Base-by-base conservation (phyloP, 2,329 filamentous ascomycete genomes). In the Blastomyces parvus region DNA sequence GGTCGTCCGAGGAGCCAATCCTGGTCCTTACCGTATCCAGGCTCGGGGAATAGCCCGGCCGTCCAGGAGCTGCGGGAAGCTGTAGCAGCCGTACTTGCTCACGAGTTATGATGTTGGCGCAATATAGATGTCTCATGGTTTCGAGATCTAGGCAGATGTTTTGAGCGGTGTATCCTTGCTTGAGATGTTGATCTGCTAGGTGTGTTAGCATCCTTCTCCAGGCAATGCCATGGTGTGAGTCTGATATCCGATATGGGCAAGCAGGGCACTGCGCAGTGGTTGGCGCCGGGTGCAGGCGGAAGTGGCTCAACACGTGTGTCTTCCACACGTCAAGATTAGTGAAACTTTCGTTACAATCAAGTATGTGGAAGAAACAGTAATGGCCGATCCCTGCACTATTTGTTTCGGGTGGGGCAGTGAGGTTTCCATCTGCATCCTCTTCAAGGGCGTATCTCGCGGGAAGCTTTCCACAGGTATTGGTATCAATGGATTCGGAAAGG, bases 51-150 rank as follows among this genome's bases (percentile, higher is more conserved):
- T 74, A 75, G 19, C 70, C 74, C 4, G 74, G 74, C 59, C 72
- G 74, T 6, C 70, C 71, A 42, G 75, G 73, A 8, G 71, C 69
- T 2, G 76, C 74, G 22, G 73, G 70, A 59, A 79, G 68, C 66
- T 80, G 78, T 65, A 78, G 72, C 30, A 74, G 71, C 66, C 77
- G 79, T 66, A 79, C 76, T 64, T 79, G 75, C 17, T 75, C 74
- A 22, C 75, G 74, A 14, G 71, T 74, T 64, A 80, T 79, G 61
- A 80, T 71, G 38, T 75, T 71, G 61, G 72, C 66, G 22, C 71
- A 72, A 65, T 77, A 80, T 62, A 80, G 72, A 68, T 78, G 78
- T 60, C 74, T 74, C 77, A 80, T 78, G 17, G 80, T 69, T 64
- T 76, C 74, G 58, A 79, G 78, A 64, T 78, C 77, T 7, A 76